Evolutionary conservation across 805 yeast genomes (phyloP).

Genomic region (Schwanniomyces yamadae): DNA sequence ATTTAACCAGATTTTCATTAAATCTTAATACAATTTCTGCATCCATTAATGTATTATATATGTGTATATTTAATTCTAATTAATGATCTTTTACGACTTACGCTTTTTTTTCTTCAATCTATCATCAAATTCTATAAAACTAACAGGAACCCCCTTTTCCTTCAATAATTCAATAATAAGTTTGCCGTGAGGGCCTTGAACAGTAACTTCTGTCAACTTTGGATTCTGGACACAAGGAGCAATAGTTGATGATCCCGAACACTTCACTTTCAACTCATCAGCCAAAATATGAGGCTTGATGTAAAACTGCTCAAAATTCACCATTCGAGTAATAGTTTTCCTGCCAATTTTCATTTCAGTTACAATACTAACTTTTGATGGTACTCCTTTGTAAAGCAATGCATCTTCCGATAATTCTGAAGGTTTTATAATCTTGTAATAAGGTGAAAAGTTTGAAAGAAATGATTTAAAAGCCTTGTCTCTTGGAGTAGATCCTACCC

Average conservation of each 20-base stretch:
- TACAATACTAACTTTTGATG: slow-evolving; percentile 64
- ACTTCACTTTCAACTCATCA: slow-evolving; percentile 66
- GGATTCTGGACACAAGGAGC: slow-evolving; percentile 59
- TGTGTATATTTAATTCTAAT: not conserved
- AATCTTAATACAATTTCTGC: not conserved
- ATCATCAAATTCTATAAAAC: slow-evolving; percentile 66
- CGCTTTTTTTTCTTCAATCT: slow-evolving; percentile 53
- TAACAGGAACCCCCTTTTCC: slow-evolving; percentile 59
- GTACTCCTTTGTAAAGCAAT: slow-evolving; percentile 56
- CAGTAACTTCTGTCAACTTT: slow-evolving; percentile 64
- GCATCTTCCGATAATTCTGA: slow-evolving; percentile 32
- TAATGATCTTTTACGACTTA: not conserved
- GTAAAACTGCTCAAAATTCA: slow-evolving; percentile 65
- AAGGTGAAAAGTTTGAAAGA: slow-evolving; percentile 48
- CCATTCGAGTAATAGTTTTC: slow-evolving; percentile 71
- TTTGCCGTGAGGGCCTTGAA: slow-evolving; percentile 87
- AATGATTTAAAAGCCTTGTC: slow-evolving; percentile 46
- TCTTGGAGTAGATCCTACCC: slow-evolving; percentile 31
- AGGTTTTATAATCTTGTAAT: slow-evolving; percentile 49
- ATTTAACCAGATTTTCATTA: slow-evolving; percentile 26
- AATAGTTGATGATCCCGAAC: slow-evolving; percentile 86
- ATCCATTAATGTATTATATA: slow-evolving; percentile 1
- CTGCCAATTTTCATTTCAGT: slow-evolving; percentile 81
- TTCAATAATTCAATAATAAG: slow-evolving; percentile 57
- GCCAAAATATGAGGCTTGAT: slow-evolving; percentile 67